Base-by-base conservation (phyloP, 805 yeast genomes). In the Zygoascus ofunaensis region DNA sequence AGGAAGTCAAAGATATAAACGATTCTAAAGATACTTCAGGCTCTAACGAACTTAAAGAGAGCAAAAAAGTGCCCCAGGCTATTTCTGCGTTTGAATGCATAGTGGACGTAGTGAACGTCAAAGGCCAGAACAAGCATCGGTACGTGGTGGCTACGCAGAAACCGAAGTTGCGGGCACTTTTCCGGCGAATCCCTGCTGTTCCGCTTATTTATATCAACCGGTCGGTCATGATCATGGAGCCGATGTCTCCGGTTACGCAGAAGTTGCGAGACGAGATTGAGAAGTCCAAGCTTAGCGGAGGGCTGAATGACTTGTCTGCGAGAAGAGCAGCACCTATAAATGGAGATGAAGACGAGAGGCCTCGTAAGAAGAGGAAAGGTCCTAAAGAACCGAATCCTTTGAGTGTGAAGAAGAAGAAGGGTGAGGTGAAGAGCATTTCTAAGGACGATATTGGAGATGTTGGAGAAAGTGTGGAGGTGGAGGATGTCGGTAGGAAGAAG, bases 181-280 rank as follows among this genome's bases (percentile, higher is more conserved):
- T 92, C 49, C 73, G 97, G 52, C 69, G 69, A 24, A 70, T 87
- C 8, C 94, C 98, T 0, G 98, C 96, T 10, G 82, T 87, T 1
- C 98, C 98, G 1, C 63, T 92, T 51, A 68, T 90, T 7, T 89
- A 83, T 61, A 79, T 92, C 77, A 80, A 83, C 57, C 72, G 96
- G 49, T 78, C 95, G 1, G 98, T 92, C 15, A 85, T 92, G 90
- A 80, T 92, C 22, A 79, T 92, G 92, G 98, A 92, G 63, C 96
- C 97, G 5, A 66, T 87, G 53, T 83, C 95, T 42, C 74, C 73
- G 33, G 84, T 85, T 4, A 82, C 90, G 36, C 70, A 68, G 10
- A 61, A 58, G 37, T 69, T 71, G 14, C 76, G 78, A 44, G 57
- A 57, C 38, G 54, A 62, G 23, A 66, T 72, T 34, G 98, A 92